Conservation (phyloP, 805 yeast genomes). For the Aciculoconidium aculeatum region DNA sequence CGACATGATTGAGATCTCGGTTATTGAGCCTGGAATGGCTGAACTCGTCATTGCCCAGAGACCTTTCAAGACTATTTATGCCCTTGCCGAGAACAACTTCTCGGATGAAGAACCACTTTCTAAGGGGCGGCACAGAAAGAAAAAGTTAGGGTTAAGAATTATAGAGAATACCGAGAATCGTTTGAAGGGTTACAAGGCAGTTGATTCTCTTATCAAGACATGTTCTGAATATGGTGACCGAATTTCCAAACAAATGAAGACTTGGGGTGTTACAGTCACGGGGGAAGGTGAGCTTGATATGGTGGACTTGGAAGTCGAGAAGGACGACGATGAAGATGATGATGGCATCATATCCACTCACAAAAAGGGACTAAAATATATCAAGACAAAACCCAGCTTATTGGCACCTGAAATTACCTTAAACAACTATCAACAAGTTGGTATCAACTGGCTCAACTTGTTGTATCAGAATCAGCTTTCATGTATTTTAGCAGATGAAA, state of each 20-base stretch:
- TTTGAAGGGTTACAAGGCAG: constrained; percentile 86
- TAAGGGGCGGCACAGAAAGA: constrained; percentile 24
- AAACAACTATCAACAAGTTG: constrained; percentile 94
- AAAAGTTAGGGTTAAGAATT: constrained; percentile 64
- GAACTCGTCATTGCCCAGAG: constrained; percentile 56
- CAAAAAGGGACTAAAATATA: constrained; percentile 32
- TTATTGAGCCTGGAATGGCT: constrained; percentile 63
- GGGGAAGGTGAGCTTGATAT: constrained; percentile 67
- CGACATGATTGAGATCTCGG: constrained; percentile 77
- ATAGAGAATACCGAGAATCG: constrained; percentile 66
- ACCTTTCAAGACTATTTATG: constrained; percentile 60
- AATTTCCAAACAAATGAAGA: constrained; percentile 64
- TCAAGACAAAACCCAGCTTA: constrained; percentile 66
- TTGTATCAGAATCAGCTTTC: constrained; percentile 75
- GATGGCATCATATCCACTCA: constrained; percentile 21
- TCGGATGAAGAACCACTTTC: constrained; percentile 19
- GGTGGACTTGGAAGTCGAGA: constrained; percentile 36
- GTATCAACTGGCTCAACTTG: constrained; percentile 85
- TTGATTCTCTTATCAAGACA: constrained; percentile 80
- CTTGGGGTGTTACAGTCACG: constrained; percentile 84
- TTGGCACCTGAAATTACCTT: constrained; percentile 59
- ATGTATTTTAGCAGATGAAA: constrained; percentile 95
- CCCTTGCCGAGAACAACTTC: constrained; percentile 55
- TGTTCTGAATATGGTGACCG: constrained; percentile 74
- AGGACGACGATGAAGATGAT: constrained; percentile 29